A percentile compares a stretch with the other conserved stretches of the same genome.
phyloP scores from a whole-genome alignment of 495 filamentous ascomycete species.

The Rhypophila decipiens region DNA sequence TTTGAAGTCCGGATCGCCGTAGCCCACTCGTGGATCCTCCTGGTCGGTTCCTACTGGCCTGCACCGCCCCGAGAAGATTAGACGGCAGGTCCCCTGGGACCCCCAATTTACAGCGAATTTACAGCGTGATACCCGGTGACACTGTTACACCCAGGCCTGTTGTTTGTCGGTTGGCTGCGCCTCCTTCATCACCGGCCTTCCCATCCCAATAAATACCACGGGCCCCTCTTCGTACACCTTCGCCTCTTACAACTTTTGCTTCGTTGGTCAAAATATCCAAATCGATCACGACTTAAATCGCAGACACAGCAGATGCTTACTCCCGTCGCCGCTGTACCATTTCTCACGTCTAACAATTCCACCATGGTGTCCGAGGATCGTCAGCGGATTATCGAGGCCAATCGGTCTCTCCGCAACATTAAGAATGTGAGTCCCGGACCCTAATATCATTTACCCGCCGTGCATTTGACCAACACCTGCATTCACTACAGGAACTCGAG shows the following conservation, averaged over 20 bases:
- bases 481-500: constrained; percentile 81
- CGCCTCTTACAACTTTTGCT: not conserved
- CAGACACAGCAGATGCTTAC: not conserved
- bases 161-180: constrained; percentile 3
- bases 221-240: not conserved
- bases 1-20: too few species aligned
- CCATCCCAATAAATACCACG: not conserved
- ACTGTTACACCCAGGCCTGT: too few species aligned
- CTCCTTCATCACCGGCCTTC: constrained; percentile 2
- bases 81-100: too few species aligned
- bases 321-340: not conserved
- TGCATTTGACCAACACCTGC: too few species aligned
- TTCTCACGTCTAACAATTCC: not conserved
- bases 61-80: too few species aligned
- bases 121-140: too few species aligned
- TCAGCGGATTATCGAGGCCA: constrained; percentile 52
- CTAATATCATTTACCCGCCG: too few species aligned
- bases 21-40: too few species aligned
- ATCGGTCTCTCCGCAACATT: constrained; percentile 78
- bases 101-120: too few species aligned
- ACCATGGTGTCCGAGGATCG: constrained; percentile 40
- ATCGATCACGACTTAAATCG: not conserved
- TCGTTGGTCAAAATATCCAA: not conserved
- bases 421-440: constrained; percentile 65
- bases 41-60: too few species aligned